Evolutionary conservation across 176 grass and related monocot genomes (phyloP).

Genomic region (Alopecurus myosuroides): DNA sequence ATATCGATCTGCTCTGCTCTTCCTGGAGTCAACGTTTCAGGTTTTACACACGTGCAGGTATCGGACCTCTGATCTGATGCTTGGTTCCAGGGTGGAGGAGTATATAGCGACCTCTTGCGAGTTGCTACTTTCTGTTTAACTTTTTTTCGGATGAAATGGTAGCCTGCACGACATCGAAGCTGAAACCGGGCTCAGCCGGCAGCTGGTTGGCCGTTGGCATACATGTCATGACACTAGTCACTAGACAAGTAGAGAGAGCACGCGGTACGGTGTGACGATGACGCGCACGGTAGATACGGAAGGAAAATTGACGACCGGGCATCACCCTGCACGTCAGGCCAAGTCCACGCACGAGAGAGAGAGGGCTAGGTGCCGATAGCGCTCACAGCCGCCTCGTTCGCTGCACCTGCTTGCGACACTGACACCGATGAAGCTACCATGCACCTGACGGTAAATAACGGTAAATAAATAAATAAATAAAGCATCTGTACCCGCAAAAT

Average conservation of each 20-base stretch:
- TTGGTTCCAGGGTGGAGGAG: neutral
- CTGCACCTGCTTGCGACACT: neutral
- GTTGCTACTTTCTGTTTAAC: neutral
- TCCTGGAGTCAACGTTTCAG: neutral
- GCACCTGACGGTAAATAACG: too few species aligned
- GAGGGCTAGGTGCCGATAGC: too few species aligned
- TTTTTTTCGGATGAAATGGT: neutral
- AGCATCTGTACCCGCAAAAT: too few species aligned
- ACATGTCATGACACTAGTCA: neutral
- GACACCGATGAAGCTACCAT: neutral
- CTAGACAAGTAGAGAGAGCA: neutral
- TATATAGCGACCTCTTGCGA: neutral
- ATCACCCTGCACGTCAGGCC: slow-evolving; percentile 1
- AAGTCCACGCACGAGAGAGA: neutral
- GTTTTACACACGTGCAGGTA: neutral
- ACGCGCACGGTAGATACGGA: neutral
- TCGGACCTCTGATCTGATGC: neutral
- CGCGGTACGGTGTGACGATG: neutral
- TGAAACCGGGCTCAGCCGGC: neutral
- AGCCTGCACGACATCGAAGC: neutral
- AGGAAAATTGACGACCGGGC: neutral
- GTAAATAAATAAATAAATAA: too few species aligned
- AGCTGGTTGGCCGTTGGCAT: neutral
- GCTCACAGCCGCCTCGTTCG: neutral
- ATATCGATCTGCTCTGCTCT: neutral